These are phyloP conservation scores for Fusarium neocosmosporiellum DNA, from an alignment of 2,329 filamentous ascomycete species.

Conservation along the genomic window DNA sequence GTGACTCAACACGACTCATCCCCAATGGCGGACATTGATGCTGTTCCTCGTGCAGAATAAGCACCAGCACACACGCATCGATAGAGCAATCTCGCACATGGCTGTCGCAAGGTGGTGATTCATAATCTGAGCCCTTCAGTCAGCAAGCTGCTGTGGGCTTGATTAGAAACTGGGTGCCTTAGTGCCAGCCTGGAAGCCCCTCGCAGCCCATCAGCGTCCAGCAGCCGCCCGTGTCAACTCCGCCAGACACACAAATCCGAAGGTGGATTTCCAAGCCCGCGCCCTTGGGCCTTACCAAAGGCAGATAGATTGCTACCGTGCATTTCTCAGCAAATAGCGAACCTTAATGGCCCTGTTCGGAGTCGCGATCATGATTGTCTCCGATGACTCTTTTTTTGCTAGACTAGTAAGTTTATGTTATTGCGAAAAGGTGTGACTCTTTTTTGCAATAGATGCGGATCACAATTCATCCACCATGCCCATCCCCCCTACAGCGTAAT, in stretches of 20 bases:
- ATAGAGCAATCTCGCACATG: conserved; percentile 33
- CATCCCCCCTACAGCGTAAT: conserved; percentile 18
- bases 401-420: conserved; percentile 1
- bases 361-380: conserved; percentile 17
- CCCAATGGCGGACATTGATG: not conserved
- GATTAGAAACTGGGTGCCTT: conserved; percentile 36
- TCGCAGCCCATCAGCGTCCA: conserved; percentile 20
- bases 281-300: conserved; percentile 19
- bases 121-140: conserved; percentile 37
- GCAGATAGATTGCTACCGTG: conserved; percentile 3
- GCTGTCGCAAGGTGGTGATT: conserved; percentile 34
- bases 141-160: conserved; percentile 22
- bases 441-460: conserved; percentile 4
- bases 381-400: conserved; percentile 30
- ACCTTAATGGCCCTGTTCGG: conserved; percentile 34
- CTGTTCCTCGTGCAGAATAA: conserved; percentile 12
- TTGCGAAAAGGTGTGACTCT: conserved; percentile 25
- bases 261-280: conserved; percentile 31
- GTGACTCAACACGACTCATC: conserved; percentile 2
- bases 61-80: conserved; percentile 16
- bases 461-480: conserved; percentile 5
- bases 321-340: conserved; percentile 37
- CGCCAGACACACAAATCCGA: conserved; percentile 27
- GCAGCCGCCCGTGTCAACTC: conserved; percentile 30
- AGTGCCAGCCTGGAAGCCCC: conserved; percentile 7